phyloP scores from a whole-genome alignment of 225 moss, liverwort and hornwort species.

The Lunularia cruciata region DNA sequence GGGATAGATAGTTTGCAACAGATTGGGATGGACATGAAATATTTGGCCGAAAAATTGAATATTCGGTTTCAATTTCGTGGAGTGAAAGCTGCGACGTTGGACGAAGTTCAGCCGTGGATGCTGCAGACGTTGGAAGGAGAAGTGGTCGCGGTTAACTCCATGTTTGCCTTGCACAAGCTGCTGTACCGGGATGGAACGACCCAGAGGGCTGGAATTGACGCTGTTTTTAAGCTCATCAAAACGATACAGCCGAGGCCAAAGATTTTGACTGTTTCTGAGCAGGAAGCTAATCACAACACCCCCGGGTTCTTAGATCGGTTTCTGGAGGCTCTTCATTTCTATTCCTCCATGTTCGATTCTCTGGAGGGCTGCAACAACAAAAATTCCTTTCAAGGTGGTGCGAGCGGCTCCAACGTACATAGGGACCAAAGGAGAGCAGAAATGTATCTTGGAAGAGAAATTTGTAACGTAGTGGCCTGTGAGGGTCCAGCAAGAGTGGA shows the following conservation, averaged over 20 bases:
- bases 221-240: slow-evolving; percentile 35
- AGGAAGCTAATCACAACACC: slow-evolving; percentile 47
- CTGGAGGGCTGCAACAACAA: slow-evolving; percentile 34
- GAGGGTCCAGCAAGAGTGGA: slow-evolving; percentile 40
- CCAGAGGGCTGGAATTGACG: slow-evolving; percentile 26
- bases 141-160: slow-evolving; percentile 45
- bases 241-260: slow-evolving; percentile 46
- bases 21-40: slow-evolving; percentile 32
- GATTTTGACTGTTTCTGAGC: slow-evolving; percentile 41
- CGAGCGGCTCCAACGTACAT: slow-evolving; percentile 19
- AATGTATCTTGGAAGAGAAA: slow-evolving; percentile 52
- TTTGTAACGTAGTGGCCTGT: slow-evolving; percentile 40
- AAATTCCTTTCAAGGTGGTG: no score
- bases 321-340: slow-evolving; percentile 48
- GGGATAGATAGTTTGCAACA: slow-evolving; percentile 33
- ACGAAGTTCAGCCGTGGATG: slow-evolving; percentile 45
- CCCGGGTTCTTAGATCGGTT: slow-evolving; percentile 42
- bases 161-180: slow-evolving; percentile 49
- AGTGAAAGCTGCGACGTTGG: slow-evolving; percentile 32
- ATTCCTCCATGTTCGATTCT: slow-evolving; percentile 52
- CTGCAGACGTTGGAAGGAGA: slow-evolving; percentile 36
- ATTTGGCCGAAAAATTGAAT: slow-evolving; percentile 35
- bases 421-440: slow-evolving; percentile 39
- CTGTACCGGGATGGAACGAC: slow-evolving; percentile 24
- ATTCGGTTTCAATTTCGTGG: slow-evolving; percentile 46